Evolutionary conservation across 1,139 yeast genomes (phyloP).

Genomic region (Geotrichum fermentans): DNA sequence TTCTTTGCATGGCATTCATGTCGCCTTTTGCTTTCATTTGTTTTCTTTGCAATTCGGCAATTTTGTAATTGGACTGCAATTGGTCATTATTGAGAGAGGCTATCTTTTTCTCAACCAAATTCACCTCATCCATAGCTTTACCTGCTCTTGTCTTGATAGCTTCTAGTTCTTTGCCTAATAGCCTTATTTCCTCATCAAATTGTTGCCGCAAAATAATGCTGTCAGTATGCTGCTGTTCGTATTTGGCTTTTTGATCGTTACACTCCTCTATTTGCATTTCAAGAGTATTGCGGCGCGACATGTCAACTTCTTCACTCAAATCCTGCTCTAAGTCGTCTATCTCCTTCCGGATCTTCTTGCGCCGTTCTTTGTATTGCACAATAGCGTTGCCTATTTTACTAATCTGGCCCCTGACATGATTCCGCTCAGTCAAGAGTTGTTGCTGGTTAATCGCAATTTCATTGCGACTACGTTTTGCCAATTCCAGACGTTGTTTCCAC

Average conservation of each 20-base stretch:
- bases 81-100: neutral
- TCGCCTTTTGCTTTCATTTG: neutral
- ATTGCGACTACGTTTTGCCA: neutral
- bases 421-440: neutral
- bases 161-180: slow-evolving; percentile 23
- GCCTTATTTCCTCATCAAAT: neutral
- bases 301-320: slow-evolving; percentile 17
- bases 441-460: neutral
- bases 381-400: slow-evolving; percentile 20
- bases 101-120: neutral
- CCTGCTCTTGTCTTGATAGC: neutral
- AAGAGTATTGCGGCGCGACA: slow-evolving; percentile 2
- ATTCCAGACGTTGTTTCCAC: slow-evolving; percentile 18
- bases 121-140: neutral
- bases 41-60: neutral
- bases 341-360: slow-evolving; percentile 21
- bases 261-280: slow-evolving; percentile 5
- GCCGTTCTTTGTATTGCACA: slow-evolving; percentile 3
- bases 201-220: slow-evolving; percentile 5
- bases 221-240: slow-evolving; percentile 15
- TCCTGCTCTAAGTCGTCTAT: slow-evolving; percentile 29
- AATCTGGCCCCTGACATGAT: neutral
- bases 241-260: neutral
- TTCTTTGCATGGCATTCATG: neutral
- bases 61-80: neutral